Conservation (phyloP, 1,284 basidiomycete genomes). For the Cystobasidium sp. region DNA sequence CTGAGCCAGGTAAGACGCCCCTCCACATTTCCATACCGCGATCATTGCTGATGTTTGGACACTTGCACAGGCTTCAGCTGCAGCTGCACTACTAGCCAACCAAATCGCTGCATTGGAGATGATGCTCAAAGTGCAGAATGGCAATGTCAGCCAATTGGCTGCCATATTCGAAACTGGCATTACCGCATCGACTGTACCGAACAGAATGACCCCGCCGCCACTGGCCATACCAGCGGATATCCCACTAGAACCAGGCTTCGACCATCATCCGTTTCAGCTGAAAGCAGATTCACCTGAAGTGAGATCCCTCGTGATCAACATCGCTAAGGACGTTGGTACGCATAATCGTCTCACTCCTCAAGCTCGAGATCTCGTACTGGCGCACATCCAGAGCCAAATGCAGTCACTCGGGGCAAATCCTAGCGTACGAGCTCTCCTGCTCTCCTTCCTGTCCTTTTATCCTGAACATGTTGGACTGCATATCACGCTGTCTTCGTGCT, state of each 20-base stretch:
- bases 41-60: not conserved
- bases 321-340: not conserved
- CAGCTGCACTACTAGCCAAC: conserved; percentile 16
- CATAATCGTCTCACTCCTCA: not conserved
- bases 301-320: not conserved
- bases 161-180: conserved; percentile 23
- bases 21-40: not conserved
- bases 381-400: not conserved
- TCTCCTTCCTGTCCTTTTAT: conserved; percentile 11
- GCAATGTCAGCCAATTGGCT: conserved; percentile 4
- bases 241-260: not conserved
- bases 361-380: conserved; percentile 3
- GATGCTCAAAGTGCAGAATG: not conserved
- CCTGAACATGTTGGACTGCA: conserved; percentile 9
- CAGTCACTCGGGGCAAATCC: not conserved
- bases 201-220: not conserved
- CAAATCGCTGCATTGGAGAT: conserved; percentile 7
- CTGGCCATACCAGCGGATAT: not conserved
- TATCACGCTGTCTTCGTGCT: conserved; percentile 11
- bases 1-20: not conserved
- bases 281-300: conserved; percentile 3
- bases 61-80: conserved; percentile 19
- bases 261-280: not conserved
- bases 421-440: not conserved
- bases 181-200: not conserved